These are phyloP conservation scores for Fusarium camptoceras DNA, from an alignment of 2,329 filamentous ascomycete genomes.

Conservation along the genomic window DNA sequence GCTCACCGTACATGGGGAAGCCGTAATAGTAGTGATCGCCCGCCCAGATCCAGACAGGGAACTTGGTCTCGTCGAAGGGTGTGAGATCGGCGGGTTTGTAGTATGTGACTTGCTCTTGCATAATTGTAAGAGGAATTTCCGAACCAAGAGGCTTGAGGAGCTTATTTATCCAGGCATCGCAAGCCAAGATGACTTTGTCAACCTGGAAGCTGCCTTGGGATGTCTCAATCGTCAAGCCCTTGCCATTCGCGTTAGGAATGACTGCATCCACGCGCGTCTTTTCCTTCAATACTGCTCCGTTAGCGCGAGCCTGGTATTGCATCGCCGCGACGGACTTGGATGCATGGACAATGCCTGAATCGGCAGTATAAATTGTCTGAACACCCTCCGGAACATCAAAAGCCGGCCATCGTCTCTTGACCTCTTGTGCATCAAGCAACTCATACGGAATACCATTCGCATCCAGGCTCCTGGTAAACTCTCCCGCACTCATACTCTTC, in stretches of 20 bases:
- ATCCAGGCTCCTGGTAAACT: conserved; percentile 19
- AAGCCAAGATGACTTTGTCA: conserved; percentile 24
- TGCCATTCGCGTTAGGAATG: neutral
- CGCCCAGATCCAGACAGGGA: conserved; percentile 39
- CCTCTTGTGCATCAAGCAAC: conserved; percentile 26
- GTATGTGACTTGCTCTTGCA: conserved; percentile 43
- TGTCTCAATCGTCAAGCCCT: conserved; percentile 21
- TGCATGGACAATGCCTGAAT: conserved; percentile 40
- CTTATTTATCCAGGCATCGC: conserved; percentile 38
- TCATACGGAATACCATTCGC: conserved; percentile 36
- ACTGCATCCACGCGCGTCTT: conserved; percentile 15
- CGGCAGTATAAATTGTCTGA: conserved; percentile 39
- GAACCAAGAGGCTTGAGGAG: conserved; percentile 21
- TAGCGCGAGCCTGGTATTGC: conserved; percentile 26
- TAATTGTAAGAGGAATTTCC: conserved; percentile 29
- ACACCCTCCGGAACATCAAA: conserved; percentile 30
- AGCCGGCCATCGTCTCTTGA: conserved; percentile 38
- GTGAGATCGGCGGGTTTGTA: conserved; percentile 25
- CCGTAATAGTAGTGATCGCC: conserved; percentile 22
- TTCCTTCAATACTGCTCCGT: conserved; percentile 26
- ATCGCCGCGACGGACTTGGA: conserved; percentile 30
- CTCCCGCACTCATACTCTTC: conserved; percentile 16
- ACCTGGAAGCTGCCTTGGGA: conserved; percentile 19
- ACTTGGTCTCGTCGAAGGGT: conserved; percentile 12
- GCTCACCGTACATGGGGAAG: conserved; percentile 31